phyloP scores from a whole-genome alignment of 176 grass and related monocot species.

The Triticum urartu region DNA sequence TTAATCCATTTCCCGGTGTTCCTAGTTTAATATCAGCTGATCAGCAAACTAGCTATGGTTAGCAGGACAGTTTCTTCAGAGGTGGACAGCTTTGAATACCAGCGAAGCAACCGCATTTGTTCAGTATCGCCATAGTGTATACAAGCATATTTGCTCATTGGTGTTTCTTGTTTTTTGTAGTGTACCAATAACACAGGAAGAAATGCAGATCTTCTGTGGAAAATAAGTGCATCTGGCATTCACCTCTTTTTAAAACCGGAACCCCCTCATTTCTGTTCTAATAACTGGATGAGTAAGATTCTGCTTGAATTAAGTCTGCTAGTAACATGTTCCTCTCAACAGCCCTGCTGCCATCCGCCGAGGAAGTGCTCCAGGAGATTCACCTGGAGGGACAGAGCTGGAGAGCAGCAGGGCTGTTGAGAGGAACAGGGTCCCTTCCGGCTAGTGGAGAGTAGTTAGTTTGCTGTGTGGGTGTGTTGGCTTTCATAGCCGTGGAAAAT shows the following conservation, averaged over 20 bases:
- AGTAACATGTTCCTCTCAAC: no score
- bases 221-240: constrained; percentile 14
- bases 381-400: no score
- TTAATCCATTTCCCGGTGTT: background rate
- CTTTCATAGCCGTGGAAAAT: no score
- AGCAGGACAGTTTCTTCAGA: background rate
- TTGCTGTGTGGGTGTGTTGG: no score
- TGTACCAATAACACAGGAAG: background rate
- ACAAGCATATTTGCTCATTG: background rate
- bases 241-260: background rate
- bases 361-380: no score
- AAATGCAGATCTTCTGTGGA: background rate
- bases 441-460: no score
- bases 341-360: no score
- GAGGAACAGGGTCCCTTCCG: no score
- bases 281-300: background rate
- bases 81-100: background rate
- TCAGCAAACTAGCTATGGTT: background rate
- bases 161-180: background rate
- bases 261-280: background rate
- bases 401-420: no score
- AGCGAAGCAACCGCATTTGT: background rate
- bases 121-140: background rate
- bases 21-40: background rate
- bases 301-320: background rate